Conservation (phyloP, 495 filamentous ascomycete genomes). For the Aspergillus sparsus region DNA sequence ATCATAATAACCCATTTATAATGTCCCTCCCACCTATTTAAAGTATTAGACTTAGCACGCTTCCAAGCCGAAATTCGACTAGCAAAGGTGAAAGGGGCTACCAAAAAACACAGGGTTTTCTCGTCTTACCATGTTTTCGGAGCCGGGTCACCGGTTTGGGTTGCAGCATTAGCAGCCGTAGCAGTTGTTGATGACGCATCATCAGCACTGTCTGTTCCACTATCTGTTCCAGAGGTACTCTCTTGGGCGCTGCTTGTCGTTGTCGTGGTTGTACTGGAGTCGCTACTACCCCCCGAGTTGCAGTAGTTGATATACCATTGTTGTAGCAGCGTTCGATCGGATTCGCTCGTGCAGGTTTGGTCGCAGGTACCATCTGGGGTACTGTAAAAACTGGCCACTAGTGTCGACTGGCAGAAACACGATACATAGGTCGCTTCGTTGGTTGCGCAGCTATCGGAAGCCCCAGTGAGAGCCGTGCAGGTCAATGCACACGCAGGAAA, state of each 20-base stretch:
- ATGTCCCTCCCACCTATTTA: constrained; percentile 49
- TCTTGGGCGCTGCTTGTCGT: constrained; percentile 20
- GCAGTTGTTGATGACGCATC: neutral
- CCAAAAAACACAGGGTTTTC: neutral
- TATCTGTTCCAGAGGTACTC: neutral
- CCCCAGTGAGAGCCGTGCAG: constrained; percentile 47
- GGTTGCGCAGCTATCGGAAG: constrained; percentile 46
- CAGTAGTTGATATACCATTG: constrained; percentile 54
- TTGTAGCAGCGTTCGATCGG: constrained; percentile 43
- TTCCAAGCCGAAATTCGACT: neutral
- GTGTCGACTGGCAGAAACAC: constrained; percentile 57
- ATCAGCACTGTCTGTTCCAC: neutral
- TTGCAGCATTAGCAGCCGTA: neutral
- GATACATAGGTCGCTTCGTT: constrained; percentile 44
- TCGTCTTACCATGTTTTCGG: constrained; percentile 16
- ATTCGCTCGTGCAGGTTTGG: constrained; percentile 34
- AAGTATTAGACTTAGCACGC: constrained; percentile 9
- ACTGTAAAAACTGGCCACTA: constrained; percentile 42
- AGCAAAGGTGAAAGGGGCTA: neutral
- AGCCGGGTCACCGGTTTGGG: neutral
- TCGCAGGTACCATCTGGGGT: constrained; percentile 38
- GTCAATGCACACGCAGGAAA: constrained; percentile 54
- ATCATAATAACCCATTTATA: constrained; percentile 57
- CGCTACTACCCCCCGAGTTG: constrained; percentile 28
- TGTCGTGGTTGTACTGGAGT: constrained; percentile 22